A percentile compares a stretch with the other conserved stretches of the same genome.
Conservation (phyloP, 2,329 filamentous ascomycete species). For the Didymellaceae sp. region DNA sequence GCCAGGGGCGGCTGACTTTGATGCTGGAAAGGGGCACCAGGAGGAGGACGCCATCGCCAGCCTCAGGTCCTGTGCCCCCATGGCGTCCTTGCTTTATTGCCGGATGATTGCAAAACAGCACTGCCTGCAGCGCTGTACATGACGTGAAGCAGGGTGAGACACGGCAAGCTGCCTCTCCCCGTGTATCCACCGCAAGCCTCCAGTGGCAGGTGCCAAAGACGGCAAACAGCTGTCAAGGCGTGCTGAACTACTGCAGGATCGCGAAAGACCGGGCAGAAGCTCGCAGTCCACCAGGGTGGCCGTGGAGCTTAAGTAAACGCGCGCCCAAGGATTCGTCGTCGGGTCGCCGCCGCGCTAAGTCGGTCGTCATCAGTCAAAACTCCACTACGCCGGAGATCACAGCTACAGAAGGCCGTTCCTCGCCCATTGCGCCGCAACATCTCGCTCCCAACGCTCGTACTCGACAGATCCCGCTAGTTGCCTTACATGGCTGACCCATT, state of each 20-base stretch:
- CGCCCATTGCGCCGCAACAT: slow-evolving; percentile 27
- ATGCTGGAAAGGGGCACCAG: slow-evolving; percentile 25
- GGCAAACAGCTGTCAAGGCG: slow-evolving; percentile 9
- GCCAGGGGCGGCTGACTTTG: slow-evolving; percentile 26
- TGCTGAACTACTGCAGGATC: slow-evolving; percentile 15
- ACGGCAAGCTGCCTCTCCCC: not conserved
- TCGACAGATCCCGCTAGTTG: slow-evolving; percentile 15
- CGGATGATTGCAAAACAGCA: slow-evolving; percentile 3
- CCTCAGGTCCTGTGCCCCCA: slow-evolving; percentile 16
- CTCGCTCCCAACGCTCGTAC: slow-evolving; percentile 17
- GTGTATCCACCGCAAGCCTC: slow-evolving; percentile 3
- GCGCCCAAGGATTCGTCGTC: slow-evolving; percentile 17
- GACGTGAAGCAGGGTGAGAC: slow-evolving; percentile 22
- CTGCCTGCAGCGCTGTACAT: slow-evolving; percentile 1
- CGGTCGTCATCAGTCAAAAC: slow-evolving; percentile 29
- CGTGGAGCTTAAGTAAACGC: slow-evolving; percentile 7
- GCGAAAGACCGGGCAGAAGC: slow-evolving; percentile 18
- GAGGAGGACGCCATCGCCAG: slow-evolving; percentile 10
- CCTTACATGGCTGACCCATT: slow-evolving; percentile 42
- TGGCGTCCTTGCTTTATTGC: slow-evolving; percentile 21
- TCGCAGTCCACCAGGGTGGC: slow-evolving; percentile 13
- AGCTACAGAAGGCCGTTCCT: slow-evolving; percentile 18
- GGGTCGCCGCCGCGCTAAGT: slow-evolving; percentile 27
- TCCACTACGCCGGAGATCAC: slow-evolving; percentile 25
- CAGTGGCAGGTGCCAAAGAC: slow-evolving; percentile 18